A percentile compares a stretch with the other conserved stretches of the same genome.
Conservation (phyloP, 2,329 filamentous ascomycete genomes). For the Alternaria sp. region DNA sequence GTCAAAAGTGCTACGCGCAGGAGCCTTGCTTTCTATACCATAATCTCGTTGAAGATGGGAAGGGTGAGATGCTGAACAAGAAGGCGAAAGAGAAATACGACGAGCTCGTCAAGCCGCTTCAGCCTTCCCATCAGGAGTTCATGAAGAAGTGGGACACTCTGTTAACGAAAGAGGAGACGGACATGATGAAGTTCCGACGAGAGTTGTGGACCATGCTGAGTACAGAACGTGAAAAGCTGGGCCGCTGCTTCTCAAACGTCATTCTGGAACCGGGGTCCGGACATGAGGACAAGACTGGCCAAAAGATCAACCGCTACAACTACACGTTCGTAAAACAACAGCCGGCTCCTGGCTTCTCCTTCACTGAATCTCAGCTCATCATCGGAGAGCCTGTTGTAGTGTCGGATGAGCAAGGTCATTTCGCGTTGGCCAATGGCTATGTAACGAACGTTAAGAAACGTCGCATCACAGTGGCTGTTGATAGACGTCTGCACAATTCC, state of each 20-base stretch:
- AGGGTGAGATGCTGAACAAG: conserved; percentile 81
- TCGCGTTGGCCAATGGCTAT: conserved; percentile 91
- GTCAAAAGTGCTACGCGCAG: conserved; percentile 89
- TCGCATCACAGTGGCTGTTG: conserved; percentile 86
- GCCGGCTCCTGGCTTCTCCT: conserved; percentile 72
- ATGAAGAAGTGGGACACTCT: conserved; percentile 95
- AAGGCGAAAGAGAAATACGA: conserved; percentile 82
- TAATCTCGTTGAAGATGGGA: conserved; percentile 84
- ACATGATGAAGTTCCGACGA: conserved; percentile 83
- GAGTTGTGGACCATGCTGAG: conserved; percentile 98
- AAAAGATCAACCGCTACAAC: conserved; percentile 89
- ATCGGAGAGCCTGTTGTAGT: conserved; percentile 94
- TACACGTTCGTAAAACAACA: conserved; percentile 84
- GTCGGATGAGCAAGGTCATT: conserved; percentile 93
- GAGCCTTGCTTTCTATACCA: conserved; percentile 93
- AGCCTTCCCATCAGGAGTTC: conserved; percentile 76
- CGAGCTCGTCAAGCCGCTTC: conserved; percentile 80
- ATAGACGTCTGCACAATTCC: conserved; percentile 87
- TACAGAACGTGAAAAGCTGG: conserved; percentile 83
- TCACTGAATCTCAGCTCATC: conserved; percentile 86
- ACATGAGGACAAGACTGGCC: conserved; percentile 71
- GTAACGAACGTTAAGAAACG: conserved; percentile 79
- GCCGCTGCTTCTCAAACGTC: conserved; percentile 88
- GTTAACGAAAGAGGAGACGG: conserved; percentile 92
- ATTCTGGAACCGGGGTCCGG: conserved; percentile 81